Percentiles rank a stretch among this genome's conserved stretches.
Conservation (phyloP, 83 land plant genomes). For the Picea abies region DNA sequence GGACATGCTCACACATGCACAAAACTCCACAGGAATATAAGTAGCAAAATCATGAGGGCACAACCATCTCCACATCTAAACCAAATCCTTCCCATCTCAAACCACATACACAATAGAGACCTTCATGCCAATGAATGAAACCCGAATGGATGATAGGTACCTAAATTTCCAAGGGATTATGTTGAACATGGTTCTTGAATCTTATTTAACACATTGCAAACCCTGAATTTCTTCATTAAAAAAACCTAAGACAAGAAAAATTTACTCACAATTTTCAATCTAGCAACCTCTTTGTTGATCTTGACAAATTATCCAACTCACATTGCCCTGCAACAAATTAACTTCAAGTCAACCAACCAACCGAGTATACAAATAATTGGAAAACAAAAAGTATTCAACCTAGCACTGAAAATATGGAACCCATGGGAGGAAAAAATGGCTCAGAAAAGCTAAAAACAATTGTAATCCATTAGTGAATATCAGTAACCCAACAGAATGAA, state of each 20-base stretch:
- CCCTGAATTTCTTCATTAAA: not conserved
- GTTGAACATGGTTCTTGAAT: not conserved
- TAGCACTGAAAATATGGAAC: not conserved
- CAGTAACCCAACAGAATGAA: too few species aligned
- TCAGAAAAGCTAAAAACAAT: not conserved
- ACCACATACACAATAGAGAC: not conserved
- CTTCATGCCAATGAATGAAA: not conserved
- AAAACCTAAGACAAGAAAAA: not conserved
- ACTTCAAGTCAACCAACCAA: not conserved
- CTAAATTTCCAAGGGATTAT: not conserved
- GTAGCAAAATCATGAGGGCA: not conserved
- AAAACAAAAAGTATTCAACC: not conserved
- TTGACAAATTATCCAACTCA: conserved; percentile 49
- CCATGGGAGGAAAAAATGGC: not conserved
- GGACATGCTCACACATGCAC: too few species aligned
- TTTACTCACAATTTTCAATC: conserved; percentile 53
- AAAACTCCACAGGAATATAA: too few species aligned
- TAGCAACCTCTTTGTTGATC: conserved; percentile 69
- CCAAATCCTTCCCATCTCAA: not conserved
- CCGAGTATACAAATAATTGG: not conserved
- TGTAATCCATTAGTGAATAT: too few species aligned
- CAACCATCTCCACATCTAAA: not conserved
- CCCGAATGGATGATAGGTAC: not conserved
- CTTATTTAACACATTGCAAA: too few species aligned
- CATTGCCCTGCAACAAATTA: conserved; percentile 53